phyloP scores from a whole-genome alignment of 179 eudicot species.

The Carnegiea gigantea region DNA sequence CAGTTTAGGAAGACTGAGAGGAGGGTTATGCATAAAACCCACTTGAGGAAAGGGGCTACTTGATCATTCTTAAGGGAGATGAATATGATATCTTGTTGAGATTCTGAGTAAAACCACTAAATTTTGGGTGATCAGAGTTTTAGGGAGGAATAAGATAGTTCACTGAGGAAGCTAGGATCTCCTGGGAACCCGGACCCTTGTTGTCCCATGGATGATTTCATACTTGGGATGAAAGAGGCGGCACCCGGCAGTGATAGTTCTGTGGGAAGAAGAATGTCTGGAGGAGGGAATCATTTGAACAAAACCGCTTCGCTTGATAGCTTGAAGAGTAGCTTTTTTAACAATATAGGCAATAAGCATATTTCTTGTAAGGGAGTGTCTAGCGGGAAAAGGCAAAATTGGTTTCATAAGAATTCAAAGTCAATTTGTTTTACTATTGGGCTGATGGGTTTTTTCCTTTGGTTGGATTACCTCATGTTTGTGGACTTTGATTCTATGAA shows the following conservation, averaged over 20 bases:
- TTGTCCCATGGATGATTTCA: slow-evolving; percentile 31
- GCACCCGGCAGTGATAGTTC: slow-evolving; percentile 30
- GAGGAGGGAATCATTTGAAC: slow-evolving; percentile 39
- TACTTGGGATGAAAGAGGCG: slow-evolving; percentile 41
- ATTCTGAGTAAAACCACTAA: slow-evolving; percentile 1
- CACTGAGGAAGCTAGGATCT: slow-evolving; percentile 42
- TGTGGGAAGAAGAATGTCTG: slow-evolving; percentile 44
- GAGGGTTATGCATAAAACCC: neutral
- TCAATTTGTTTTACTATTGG: slow-evolving; percentile 45
- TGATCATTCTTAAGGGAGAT: neutral
- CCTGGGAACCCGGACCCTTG: slow-evolving; percentile 21
- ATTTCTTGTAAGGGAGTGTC: slow-evolving; percentile 42
- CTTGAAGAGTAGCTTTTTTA: slow-evolving; percentile 35
- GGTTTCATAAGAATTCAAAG: slow-evolving; percentile 52
- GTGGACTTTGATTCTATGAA: slow-evolving; percentile 40
- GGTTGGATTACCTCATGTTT: slow-evolving; percentile 70
- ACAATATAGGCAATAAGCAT: slow-evolving; percentile 24
- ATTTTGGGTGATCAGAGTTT: slow-evolving; percentile 5
- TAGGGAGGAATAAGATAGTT: slow-evolving; percentile 9
- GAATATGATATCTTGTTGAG: neutral
- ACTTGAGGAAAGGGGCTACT: neutral
- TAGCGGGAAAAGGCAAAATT: slow-evolving; percentile 52
- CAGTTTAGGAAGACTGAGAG: neutral
- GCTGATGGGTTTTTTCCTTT: slow-evolving; percentile 53
- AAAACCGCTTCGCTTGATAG: slow-evolving; percentile 40